These are phyloP conservation scores for Berkeleyomyces rouxiae DNA, from an alignment of 2,329 filamentous ascomycete species.

Conservation along the genomic window DNA sequence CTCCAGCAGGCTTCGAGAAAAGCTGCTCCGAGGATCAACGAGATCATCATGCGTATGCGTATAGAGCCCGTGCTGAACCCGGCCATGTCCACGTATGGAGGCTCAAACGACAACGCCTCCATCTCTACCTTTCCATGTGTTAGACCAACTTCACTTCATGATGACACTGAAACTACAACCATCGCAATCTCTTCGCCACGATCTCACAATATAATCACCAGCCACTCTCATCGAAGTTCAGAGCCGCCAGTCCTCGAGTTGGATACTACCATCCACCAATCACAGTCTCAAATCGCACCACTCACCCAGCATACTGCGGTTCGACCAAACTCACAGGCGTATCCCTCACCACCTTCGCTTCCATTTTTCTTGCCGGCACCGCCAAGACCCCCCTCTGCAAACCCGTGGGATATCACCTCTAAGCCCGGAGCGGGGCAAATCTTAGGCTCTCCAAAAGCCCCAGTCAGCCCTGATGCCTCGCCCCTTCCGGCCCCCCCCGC, in stretches of 20 bases:
- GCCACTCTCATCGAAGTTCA: not conserved
- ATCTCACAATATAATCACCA: not conserved
- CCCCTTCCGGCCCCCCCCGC: not conserved
- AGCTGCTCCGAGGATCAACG: conserved; percentile 31
- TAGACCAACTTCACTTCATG: not conserved
- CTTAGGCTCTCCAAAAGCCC: not conserved
- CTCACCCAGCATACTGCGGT: not conserved
- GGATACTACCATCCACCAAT: conserved; percentile 1
- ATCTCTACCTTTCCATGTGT: not conserved
- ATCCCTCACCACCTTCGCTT: not conserved
- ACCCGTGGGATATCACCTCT: conserved; percentile 27
- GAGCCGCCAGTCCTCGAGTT: not conserved
- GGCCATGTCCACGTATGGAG: conserved; percentile 2
- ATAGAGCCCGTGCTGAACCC: conserved; percentile 18
- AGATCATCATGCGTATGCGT: conserved; percentile 38
- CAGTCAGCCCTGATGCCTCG: not conserved
- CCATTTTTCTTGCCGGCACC: not conserved
- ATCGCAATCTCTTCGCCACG: not conserved
- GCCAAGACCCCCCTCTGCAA: conserved; percentile 23
- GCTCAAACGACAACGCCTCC: not conserved
- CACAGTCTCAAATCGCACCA: not conserved
- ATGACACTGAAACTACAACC: not conserved
- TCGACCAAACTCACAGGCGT: not conserved
- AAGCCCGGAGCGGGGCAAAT: conserved; percentile 16
- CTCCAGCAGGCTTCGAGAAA: conserved; percentile 32